phyloP scores from a whole-genome alignment of 1,284 basidiomycete species.

The Megacollybia platyphylla region DNA sequence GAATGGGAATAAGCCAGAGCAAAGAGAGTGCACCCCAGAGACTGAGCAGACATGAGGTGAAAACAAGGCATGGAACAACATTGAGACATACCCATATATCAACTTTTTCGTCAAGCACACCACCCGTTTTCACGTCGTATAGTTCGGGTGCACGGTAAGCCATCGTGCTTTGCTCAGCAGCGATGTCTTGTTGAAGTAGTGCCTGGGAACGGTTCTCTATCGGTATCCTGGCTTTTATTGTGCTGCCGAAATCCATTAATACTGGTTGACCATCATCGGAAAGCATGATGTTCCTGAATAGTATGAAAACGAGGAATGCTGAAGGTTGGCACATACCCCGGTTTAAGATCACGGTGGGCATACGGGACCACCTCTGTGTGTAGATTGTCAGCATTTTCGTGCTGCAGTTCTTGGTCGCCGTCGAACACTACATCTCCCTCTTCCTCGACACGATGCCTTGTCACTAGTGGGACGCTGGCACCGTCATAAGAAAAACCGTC shows the following conservation, averaged over 20 bases:
- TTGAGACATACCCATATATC: slow-evolving; percentile 77
- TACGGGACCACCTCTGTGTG: slow-evolving; percentile 68
- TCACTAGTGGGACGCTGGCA: slow-evolving; percentile 31
- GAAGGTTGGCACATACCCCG: slow-evolving; percentile 42
- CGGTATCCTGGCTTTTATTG: slow-evolving; percentile 66
- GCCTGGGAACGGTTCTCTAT: slow-evolving; percentile 80
- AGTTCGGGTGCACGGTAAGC: slow-evolving; percentile 91
- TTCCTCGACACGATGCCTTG: slow-evolving; percentile 33
- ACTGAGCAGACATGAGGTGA: slow-evolving; percentile 29
- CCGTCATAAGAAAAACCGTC: slow-evolving; percentile 59
- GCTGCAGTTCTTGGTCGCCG: slow-evolving; percentile 53
- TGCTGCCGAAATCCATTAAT: slow-evolving; percentile 97
- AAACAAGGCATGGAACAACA: slow-evolving; percentile 5
- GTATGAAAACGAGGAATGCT: neutral
- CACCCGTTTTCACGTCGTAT: slow-evolving; percentile 89
- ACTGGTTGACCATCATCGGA: slow-evolving; percentile 86
- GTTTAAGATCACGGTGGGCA: slow-evolving; percentile 95
- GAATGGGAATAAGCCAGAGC: slow-evolving; percentile 88
- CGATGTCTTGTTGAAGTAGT: slow-evolving; percentile 82
- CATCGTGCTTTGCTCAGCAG: slow-evolving; percentile 93
- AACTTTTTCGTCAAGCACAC: slow-evolving; percentile 82
- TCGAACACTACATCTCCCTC: slow-evolving; percentile 62
- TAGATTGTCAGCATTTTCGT: slow-evolving; percentile 20
- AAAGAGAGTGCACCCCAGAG: slow-evolving; percentile 84
- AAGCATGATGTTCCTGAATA: slow-evolving; percentile 85